phyloP scores from a whole-genome alignment of 345 rosid species.

The Ceriops tagal region DNA sequence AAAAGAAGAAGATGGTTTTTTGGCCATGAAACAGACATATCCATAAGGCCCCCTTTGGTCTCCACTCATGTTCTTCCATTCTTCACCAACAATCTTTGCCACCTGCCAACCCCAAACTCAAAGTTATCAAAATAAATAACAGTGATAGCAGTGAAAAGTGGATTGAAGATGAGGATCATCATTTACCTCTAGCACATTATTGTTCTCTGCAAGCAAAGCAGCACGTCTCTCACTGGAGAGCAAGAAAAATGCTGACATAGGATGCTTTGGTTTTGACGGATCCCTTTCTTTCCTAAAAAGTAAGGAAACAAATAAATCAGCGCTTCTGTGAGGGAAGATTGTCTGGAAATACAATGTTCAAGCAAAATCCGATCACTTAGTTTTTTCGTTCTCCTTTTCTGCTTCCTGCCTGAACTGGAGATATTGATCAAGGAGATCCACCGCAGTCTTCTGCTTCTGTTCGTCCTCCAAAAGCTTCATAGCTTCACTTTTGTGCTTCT shows the following conservation, averaged over 20 bases:
- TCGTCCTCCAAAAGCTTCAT: conserved; percentile 86
- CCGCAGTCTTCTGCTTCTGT: conserved; percentile 80
- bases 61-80: conserved; percentile 83
- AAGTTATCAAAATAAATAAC: background rate
- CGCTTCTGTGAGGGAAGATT: background rate
- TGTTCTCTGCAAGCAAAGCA: conserved; percentile 57
- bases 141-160: background rate
- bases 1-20: background rate
- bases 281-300: conserved; percentile 74
- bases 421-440: conserved; percentile 91
- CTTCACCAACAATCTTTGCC: conserved; percentile 75
- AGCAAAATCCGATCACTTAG: conserved; percentile 33
- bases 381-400: conserved; percentile 64
- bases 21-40: conserved; percentile 30
- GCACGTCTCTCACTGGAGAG: conserved; percentile 71
- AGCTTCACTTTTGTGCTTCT: conserved; percentile 78
- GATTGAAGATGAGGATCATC: background rate
- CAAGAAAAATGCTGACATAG: conserved; percentile 70
- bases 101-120: conserved; percentile 24
- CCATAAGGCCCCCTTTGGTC: conserved; percentile 59
- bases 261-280: conserved; percentile 86
- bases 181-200: conserved; percentile 57
- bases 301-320: conserved; percentile 5
- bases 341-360: background rate
- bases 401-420: conserved; percentile 74